Base-by-base conservation (phyloP, 129 eudicot genomes). In the Tagetes erecta region DNA sequence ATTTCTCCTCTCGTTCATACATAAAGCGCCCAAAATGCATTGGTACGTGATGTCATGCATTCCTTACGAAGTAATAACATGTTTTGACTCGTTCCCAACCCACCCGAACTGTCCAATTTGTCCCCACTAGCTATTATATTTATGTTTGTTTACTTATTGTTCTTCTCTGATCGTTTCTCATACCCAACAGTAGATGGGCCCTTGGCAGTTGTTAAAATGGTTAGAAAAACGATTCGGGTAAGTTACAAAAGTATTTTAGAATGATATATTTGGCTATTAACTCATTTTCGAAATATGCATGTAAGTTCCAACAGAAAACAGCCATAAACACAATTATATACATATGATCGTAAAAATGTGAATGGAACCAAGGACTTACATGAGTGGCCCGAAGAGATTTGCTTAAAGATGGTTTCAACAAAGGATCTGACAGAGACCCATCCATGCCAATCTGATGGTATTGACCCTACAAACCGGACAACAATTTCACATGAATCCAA, bases 341-440 rank as follows among this genome's bases (percentile, higher is more conserved):
- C 49, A 55, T 45, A 76, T 65, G 13, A 66, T 34, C 30, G 67
- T 55, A 42, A 3, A 76, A 67, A 12, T 34, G 55, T 12, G 14
- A 46, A 51, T 8, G 47, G 38, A 51, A 72, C 31, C 35, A 9
- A 5, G 72, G 33, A 78, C 87, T 81, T 85, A 91, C 97, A 30
- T 79, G 80, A 65, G 74, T 62, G 67, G 77, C 71, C 79, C 67
- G 87, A 69, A 77, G 75, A 58, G 90, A 80, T 85, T 79, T 88
- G 74, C 82, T 66, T 68, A 78, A 34, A 30, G 81, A 46, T 76
- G 85, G 73, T 84, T 78, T 85, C 73, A 86, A 62, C 44, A 55
- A 66, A 82, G 85, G 53, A 78, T 82, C 90, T 69, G 87, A 72
- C 68, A 75, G 10, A 12, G 95, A 83, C 66, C 73, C 80, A 27